Percentiles rank a stretch among this genome's conserved stretches.
Evolutionary conservation across 1,284 basidiomycete species (phyloP).

Genomic region (Bondarzewia mesenterica): DNA sequence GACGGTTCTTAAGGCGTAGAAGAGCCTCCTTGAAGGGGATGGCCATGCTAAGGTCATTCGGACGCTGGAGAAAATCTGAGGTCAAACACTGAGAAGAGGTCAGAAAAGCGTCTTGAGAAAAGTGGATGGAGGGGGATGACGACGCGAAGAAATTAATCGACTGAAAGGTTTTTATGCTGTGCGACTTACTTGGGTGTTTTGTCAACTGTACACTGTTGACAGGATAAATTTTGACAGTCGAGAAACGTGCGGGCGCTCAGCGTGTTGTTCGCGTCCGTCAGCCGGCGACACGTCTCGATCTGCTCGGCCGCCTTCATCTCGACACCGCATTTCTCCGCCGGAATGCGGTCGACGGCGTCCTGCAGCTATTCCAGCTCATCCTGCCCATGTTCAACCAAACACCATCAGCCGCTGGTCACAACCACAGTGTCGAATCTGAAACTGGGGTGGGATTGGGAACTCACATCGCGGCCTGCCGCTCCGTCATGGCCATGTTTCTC

Average conservation of each 20-base stretch:
- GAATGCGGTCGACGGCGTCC: slow-evolving; percentile 49
- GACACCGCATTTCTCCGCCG: slow-evolving; percentile 55
- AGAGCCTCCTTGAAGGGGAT: slow-evolving; percentile 74
- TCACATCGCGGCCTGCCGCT: slow-evolving; percentile 47
- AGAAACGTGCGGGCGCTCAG: slow-evolving; percentile 52
- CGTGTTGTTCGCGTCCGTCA: slow-evolving; percentile 69
- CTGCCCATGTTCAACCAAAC: slow-evolving; percentile 35
- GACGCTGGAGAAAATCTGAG: slow-evolving; percentile 24
- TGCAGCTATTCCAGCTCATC: slow-evolving; percentile 64
- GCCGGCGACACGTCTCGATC: slow-evolving; percentile 59
- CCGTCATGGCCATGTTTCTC: slow-evolving; percentile 46
- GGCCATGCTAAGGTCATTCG: slow-evolving; percentile 29
- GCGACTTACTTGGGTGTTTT: not conserved
- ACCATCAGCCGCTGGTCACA: not conserved
- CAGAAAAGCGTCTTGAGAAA: not conserved
- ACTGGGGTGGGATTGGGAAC: slow-evolving; percentile 22
- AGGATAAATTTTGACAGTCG: not conserved
- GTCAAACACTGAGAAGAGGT: not conserved
- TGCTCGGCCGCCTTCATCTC: slow-evolving; percentile 67
- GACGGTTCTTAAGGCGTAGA: slow-evolving; percentile 74
- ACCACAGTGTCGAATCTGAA: not conserved
- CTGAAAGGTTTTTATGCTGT: not conserved
- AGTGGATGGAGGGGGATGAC: not conserved
- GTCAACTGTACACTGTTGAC: not conserved
- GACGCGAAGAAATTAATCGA: not conserved